Percentiles rank a stretch among this genome's conserved stretches.
These are phyloP conservation scores for Quercus tomentella DNA, from an alignment of 331 rosid genomes.

Conservation along the genomic window DNA sequence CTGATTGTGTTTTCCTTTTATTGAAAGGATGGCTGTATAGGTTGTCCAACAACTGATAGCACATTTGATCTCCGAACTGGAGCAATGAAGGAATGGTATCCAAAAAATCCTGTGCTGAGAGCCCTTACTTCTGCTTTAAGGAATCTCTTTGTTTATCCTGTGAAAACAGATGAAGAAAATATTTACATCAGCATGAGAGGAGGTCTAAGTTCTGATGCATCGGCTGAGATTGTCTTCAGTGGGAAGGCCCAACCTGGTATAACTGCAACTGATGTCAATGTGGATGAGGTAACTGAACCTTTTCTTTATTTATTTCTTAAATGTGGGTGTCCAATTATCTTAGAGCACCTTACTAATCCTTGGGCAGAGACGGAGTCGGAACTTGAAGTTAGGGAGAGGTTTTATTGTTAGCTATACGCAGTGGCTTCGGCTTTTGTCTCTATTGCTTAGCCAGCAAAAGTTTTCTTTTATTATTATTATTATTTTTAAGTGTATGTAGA, in stretches of 20 bases:
- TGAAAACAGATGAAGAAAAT: constrained; percentile 73
- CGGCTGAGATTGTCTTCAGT: constrained; percentile 82
- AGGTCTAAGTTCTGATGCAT: constrained; percentile 33
- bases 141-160: constrained; percentile 61
- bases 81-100: constrained; percentile 83
- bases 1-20: not conserved
- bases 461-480: too few species aligned
- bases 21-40: constrained; percentile 81
- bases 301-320: too few species aligned
- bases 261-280: constrained; percentile 78
- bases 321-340: too few species aligned
- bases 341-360: too few species aligned
- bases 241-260: constrained; percentile 93
- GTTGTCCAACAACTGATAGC: constrained; percentile 93
- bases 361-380: too few species aligned
- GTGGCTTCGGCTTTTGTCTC: too few species aligned
- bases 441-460: too few species aligned
- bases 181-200: constrained; percentile 68
- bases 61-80: constrained; percentile 86
- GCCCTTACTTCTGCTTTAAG: constrained; percentile 78
- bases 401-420: too few species aligned
- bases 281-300: constrained; percentile 63
- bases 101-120: constrained; percentile 86
- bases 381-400: too few species aligned
- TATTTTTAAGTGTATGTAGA: too few species aligned